Base-by-base conservation (phyloP, 768 basidiomycete species). In the Chalciporus chontae region DNA sequence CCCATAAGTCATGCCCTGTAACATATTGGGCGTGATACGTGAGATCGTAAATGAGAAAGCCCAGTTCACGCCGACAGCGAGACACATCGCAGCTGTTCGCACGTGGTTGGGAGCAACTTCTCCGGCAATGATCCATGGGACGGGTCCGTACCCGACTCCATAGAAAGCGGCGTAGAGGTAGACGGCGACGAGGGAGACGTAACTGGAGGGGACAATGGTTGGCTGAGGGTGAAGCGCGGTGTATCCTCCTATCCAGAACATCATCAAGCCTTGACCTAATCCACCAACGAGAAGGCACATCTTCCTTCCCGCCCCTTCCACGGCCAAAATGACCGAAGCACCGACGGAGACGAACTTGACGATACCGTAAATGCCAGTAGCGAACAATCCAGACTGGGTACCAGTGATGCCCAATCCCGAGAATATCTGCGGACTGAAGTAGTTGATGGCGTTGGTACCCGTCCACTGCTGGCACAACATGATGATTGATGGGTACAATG, bases 361-460 rank as follows among this genome's bases (percentile, higher is more conserved):
- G 40, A 69, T 47, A 26, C 71, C 66, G 44, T 69, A 70, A 51
- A 65, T 55, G 52, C 79, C 80, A 5, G 80, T 80, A 3, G 79
- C 78, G 34, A 81, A 71, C 7, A 81, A 65, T 15, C 68, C 71
- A 4, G 75, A 63, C 7, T 57, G 69, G 21, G 67, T 73, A 4
- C 75, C 73, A 1, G 65, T 68, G 19, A 80, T 72, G 2, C 79
- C 79, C 14, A 81, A 65, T 32, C 63, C 63, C 3, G 71, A 71
- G 53, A 81, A 80, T 52, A 81, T 76, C 36, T 71, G 58, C 0
- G 80, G 80, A 53, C 74, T 74, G 51, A 73, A 81, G 55, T 81
- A 81, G 57, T 78, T 78, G 57, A 80, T 76, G 3, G 77, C 71
- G 53, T 80, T 80, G 11, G 76, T 76, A 13, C 79, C 79, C 0